Percentiles rank a stretch among this genome's conserved stretches.
These are phyloP conservation scores for Monosporascus ibericus DNA, from an alignment of 2,329 filamentous ascomycete species.

Conservation along the genomic window DNA sequence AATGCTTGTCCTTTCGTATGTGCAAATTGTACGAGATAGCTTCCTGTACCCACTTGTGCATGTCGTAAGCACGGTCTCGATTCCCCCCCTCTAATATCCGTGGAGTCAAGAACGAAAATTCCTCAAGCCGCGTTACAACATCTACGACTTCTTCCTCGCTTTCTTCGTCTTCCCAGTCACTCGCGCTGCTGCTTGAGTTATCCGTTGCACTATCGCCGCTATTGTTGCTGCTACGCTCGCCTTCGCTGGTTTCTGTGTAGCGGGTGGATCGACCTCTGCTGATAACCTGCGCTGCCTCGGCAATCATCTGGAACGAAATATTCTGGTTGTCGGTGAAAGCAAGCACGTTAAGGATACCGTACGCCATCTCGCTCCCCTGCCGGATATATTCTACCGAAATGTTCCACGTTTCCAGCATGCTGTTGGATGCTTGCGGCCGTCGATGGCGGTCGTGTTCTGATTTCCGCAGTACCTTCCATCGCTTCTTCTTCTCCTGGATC, in stretches of 20 bases:
- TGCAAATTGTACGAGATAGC: conserved; percentile 15
- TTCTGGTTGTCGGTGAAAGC: conserved; percentile 28
- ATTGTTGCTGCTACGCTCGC: neutral
- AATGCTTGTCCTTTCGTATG: conserved; percentile 12
- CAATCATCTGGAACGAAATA: conserved; percentile 22
- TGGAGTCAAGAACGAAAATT: conserved; percentile 28
- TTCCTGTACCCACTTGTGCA: conserved; percentile 27
- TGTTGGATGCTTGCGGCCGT: conserved; percentile 22
- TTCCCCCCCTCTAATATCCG: neutral
- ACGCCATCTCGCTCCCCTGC: conserved; percentile 19
- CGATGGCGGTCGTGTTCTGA: conserved; percentile 22
- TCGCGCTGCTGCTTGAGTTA: neutral
- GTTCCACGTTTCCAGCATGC: conserved; percentile 27
- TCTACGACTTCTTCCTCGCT: conserved; percentile 5
- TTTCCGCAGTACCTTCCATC: conserved; percentile 17
- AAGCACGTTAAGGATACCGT: conserved; percentile 23
- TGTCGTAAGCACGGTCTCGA: conserved; percentile 16
- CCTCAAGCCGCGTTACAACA: conserved; percentile 21
- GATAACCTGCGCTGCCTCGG: conserved; percentile 6
- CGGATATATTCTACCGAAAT: conserved; percentile 27
- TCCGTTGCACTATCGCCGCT: neutral
- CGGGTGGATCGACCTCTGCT: neutral
- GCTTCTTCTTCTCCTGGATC: conserved; percentile 14
- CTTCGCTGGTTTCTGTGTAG: neutral
- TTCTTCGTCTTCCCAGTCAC: neutral